Base-by-base conservation (phyloP, 2,329 filamentous ascomycete genomes). In the Bertia moriformis region DNA sequence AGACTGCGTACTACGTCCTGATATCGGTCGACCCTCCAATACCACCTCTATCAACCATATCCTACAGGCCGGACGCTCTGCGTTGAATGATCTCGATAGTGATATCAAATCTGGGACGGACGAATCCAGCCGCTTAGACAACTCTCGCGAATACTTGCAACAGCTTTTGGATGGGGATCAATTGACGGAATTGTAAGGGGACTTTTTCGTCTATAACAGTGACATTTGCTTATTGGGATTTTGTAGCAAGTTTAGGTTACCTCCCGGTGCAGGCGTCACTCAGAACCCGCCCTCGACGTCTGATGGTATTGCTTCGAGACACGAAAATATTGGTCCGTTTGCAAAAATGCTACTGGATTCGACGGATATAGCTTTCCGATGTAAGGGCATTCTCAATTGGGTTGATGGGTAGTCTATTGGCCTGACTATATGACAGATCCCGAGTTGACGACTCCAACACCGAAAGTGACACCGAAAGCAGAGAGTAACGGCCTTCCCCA, bases 121-220 rank as follows among this genome's bases (percentile, higher is more conserved):
- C 20, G 66, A 63, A 7, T 74, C 73, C 22, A 60, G 64, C 47
- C 64, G 69, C 40, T 59, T 78, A 41, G 63, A 70, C 46, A 65
- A 67, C 42, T 73, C 71, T 14, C 59, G 77, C 29, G 57, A 67
- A 45, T 69, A 79, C 47, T 59, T 83, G 27, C 67, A 71, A 45
- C 62, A 64, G 42, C 59, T 80, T 40, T 52, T 82, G 33, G 61
- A 68, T 43, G 62, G 65, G 4, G 62, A 70, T 19, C 65, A 66
- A 38, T 52, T 71, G 42, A 62, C 66, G 14, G 50, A 66, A 45
- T 69, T 58, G 63, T 66, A 44, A 49, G 42, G 18, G 17, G 7
- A 13, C 32, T 32, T 40, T 18, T 17, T 37, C 17, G 18, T 27
- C 37, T 37, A 32, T 14, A 37, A 29, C 41, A 44, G 38, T 46